Evolutionary conservation across 805 yeast species (phyloP), one percentile per base, ranked within the genome.

Genomic region (Blastobotrys mokoenaii): DNA sequence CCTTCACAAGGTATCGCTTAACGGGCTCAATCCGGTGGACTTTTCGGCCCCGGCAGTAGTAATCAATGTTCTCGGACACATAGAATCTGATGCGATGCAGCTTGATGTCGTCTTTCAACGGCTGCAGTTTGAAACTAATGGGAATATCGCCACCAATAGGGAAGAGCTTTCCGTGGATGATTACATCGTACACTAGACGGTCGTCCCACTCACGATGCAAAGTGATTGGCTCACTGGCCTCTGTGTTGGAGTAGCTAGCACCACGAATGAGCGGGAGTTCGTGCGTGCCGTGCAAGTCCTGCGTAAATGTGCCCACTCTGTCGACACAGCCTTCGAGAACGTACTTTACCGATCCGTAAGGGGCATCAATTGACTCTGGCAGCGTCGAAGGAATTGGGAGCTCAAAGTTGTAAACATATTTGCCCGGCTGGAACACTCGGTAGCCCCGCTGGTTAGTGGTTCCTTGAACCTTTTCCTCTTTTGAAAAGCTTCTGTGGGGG

Each of bases 191-290:
- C 53, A 81, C 80, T 29, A 93, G 64, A 60, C 84, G 86, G 60
- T 85, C 88, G 62, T 90, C 97, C 98, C 98, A 93, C 52, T 85
- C 90, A 48, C 95, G 73, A 22, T 82, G 73, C 32, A 93, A 87
- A 3, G 87, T 84, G 44, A 93, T 90, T 0, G 98, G 97, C 60
- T 93, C 98, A 51, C 83, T 80, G 58, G 84, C 90, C 60, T 93
- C 97, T 18, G 82, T 73, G 35, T 87, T 84, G 33, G 76, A 76
- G 46, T 84, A 88, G 1, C 85, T 71, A 9, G 89, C 89, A 0
- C 88, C 73, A 51, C 98, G 70, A 3, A 93, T 76, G 14, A 93
- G 67, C 1, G 68, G 70, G 1, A 93, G 71, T 1, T 84, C 84
- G 32, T 76, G 61, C 45, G 71, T 70, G 1, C 88, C 93, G 5